Percentiles rank a stretch among this genome's conserved stretches.
These are phyloP conservation scores for Sugiyamaella boreocaroliniensis DNA, from an alignment of 805 yeast species.

Conservation along the genomic window DNA sequence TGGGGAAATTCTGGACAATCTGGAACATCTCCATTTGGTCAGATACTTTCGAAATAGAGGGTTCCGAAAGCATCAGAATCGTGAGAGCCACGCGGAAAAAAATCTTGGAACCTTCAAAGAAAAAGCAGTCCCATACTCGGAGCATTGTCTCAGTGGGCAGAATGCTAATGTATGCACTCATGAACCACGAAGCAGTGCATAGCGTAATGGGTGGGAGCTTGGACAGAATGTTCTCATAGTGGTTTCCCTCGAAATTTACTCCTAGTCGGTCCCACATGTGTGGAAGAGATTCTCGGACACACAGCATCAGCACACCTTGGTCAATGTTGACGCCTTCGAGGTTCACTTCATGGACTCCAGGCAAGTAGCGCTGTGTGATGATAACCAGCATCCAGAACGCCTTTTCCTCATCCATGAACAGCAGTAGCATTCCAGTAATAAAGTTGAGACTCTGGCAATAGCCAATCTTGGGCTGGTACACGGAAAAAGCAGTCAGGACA, in stretches of 20 bases:
- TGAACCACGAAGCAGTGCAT: conserved; percentile 96
- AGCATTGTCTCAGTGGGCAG: conserved; percentile 83
- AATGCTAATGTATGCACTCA: conserved; percentile 91
- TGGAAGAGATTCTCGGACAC: conserved; percentile 78
- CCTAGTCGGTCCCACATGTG: conserved; percentile 60
- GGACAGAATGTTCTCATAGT: conserved; percentile 44
- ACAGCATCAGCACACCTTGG: conserved; percentile 88
- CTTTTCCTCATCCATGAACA: conserved; percentile 83
- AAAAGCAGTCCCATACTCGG: conserved; percentile 90
- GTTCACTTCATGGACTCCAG: conserved; percentile 85
- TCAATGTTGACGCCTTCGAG: conserved; percentile 92
- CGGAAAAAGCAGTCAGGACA: conserved; percentile 76
- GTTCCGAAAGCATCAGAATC: conserved; percentile 67
- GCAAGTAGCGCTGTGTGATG: conserved; percentile 74
- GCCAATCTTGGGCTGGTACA: conserved; percentile 82
- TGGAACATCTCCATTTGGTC: conserved; percentile 68
- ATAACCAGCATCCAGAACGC: conserved; percentile 96
- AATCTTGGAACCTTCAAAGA: conserved; percentile 86
- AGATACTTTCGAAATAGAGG: conserved; percentile 42
- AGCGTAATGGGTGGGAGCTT: conserved; percentile 85
- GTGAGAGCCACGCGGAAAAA: conserved; percentile 78
- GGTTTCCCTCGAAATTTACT: conserved; percentile 35
- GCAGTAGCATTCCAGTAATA: conserved; percentile 74
- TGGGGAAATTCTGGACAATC: conserved; percentile 77
- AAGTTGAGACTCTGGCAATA: conserved; percentile 95